phyloP scores from a whole-genome alignment of 257 asterid species.

The Plantago major region DNA sequence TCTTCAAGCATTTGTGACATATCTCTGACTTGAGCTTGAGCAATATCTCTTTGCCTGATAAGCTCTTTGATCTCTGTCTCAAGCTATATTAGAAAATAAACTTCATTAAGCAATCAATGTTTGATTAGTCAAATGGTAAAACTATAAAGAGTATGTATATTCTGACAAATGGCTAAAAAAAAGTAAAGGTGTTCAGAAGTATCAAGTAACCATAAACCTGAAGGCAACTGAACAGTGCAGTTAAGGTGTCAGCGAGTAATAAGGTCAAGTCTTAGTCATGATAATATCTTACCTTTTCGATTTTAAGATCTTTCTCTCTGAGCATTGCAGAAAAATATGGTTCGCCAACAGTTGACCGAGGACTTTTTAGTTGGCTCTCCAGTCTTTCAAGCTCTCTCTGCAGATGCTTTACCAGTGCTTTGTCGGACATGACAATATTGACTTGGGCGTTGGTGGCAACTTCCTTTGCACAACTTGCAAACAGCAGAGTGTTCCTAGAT shows the following conservation, averaged over 20 bases:
- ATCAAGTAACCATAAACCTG: too few species aligned
- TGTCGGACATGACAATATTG: conserved; percentile 84
- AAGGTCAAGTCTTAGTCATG: neutral
- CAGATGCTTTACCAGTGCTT: conserved; percentile 79
- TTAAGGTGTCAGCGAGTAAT: neutral
- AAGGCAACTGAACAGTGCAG: neutral
- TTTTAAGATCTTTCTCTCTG: conserved; percentile 71
- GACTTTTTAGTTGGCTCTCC: conserved; percentile 65
- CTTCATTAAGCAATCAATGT: conserved; percentile 10
- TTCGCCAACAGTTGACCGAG: conserved; percentile 32
- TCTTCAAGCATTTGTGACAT: conserved; percentile 56
- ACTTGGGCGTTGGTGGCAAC: conserved; percentile 81
- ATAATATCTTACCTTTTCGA: conserved; percentile 51
- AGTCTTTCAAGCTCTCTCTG: conserved; percentile 70
- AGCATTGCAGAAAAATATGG: conserved; percentile 45
- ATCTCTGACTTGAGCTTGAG: conserved; percentile 77
- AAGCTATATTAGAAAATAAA: conserved; percentile 44
- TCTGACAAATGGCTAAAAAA: too few species aligned
- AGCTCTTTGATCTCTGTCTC: conserved; percentile 69
- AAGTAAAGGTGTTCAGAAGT: too few species aligned
- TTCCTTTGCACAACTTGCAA: conserved; percentile 98
- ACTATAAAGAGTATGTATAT: neutral
- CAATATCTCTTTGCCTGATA: conserved; percentile 73
- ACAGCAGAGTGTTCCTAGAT: conserved; percentile 92
- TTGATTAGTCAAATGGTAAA: conserved; percentile 15